Percentiles rank a stretch among this genome's conserved stretches.
Conservation (phyloP, 768 basidiomycete genomes). For the Pseudohyphozyma bogoriensis region DNA sequence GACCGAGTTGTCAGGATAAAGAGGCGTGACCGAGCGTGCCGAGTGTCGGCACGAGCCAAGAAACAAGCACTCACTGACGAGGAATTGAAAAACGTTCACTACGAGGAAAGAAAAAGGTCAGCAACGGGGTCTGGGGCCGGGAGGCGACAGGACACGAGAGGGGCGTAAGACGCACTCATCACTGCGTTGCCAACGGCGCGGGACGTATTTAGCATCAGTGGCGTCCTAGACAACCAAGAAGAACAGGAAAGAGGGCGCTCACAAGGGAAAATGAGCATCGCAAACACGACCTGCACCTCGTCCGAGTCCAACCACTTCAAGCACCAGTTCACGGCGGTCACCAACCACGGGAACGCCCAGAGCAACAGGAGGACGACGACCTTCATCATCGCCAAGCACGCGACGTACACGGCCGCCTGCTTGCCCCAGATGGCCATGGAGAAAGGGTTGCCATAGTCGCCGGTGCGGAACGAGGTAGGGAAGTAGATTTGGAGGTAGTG, state of each 20-base stretch:
- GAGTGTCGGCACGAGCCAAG: background rate
- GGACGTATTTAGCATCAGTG: too few species aligned
- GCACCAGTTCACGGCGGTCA: slow-evolving; percentile 72
- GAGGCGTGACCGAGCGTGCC: background rate
- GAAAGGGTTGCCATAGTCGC: slow-evolving; percentile 80
- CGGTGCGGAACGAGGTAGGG: slow-evolving; percentile 70
- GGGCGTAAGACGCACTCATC: too few species aligned
- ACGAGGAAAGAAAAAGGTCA: too few species aligned
- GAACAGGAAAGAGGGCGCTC: background rate
- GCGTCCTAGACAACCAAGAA: background rate
- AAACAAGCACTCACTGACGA: slow-evolving; percentile 71
- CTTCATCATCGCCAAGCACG: slow-evolving; percentile 78
- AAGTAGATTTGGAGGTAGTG: slow-evolving; percentile 56
- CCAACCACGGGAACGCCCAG: slow-evolving; percentile 57
- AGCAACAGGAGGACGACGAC: slow-evolving; percentile 71
- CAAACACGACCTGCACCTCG: slow-evolving; percentile 45
- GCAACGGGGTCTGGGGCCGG: background rate
- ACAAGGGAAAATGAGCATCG: slow-evolving; percentile 77
- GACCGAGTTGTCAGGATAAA: too few species aligned
- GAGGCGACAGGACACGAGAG: background rate
- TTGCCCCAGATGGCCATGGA: slow-evolving; percentile 59
- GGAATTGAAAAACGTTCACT: slow-evolving; percentile 69
- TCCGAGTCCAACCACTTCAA: slow-evolving; percentile 64
- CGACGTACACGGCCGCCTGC: slow-evolving; percentile 64
- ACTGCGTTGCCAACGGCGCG: too few species aligned